Evolutionary conservation across 129 eudicot genomes (phyloP).

Genomic region (Cynara cardunculus): DNA sequence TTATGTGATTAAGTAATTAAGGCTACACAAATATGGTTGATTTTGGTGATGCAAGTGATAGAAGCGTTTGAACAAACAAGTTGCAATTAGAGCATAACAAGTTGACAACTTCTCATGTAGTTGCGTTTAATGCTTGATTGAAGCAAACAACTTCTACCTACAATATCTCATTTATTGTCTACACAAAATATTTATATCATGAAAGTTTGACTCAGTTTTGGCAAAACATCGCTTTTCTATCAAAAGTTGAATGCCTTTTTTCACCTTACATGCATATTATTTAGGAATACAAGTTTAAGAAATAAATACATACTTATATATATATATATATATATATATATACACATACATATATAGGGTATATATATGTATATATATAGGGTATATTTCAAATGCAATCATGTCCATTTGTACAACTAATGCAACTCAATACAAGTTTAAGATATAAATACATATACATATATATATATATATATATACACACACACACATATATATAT

Average conservation of each 20-base stretch:
- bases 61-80: slow-evolving; percentile 17
- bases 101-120: not conserved
- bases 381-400: too few relatives aligned
- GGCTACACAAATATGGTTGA: not conserved
- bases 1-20: not conserved
- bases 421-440: too few relatives aligned
- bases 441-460: too few relatives aligned
- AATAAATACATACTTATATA: too few relatives aligned
- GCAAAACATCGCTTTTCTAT: not conserved
- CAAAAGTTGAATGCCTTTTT: not conserved
- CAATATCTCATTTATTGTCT: slow-evolving; percentile 12
- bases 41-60: not conserved
- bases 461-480: too few relatives aligned
- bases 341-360: too few relatives aligned
- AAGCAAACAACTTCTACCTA: slow-evolving; percentile 22
- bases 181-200: not conserved
- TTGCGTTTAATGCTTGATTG: slow-evolving; percentile 15
- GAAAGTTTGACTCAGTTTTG: not conserved
- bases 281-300: not conserved
- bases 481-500: too few relatives aligned
- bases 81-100: slow-evolving; percentile 3
- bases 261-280: too few relatives aligned
- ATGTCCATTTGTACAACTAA: too few relatives aligned
- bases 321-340: too few relatives aligned
- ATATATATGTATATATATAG: too few relatives aligned